These are phyloP conservation scores for Boletus sp. DNA, from an alignment of 768 basidiomycete species.

Conservation along the genomic window DNA sequence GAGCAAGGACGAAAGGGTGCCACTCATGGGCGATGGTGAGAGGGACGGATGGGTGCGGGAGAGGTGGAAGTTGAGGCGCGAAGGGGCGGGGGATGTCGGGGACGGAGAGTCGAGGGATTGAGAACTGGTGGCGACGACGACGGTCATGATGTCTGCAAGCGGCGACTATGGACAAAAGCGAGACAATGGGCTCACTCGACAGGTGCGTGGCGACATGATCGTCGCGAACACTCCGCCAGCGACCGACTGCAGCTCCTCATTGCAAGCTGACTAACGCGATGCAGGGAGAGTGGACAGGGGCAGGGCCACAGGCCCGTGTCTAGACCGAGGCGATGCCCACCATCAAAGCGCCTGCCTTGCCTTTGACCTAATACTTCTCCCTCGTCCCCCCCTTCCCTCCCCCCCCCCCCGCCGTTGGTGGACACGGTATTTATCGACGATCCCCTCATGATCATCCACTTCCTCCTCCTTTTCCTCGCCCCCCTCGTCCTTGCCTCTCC, in stretches of 20 bases:
- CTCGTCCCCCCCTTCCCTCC: not conserved
- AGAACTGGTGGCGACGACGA: too few species aligned
- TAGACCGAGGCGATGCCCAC: not conserved
- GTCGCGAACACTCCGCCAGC: too few species aligned
- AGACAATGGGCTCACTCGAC: too few species aligned
- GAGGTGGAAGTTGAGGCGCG: not conserved
- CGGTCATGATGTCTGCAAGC: too few species aligned
- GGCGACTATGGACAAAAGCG: too few species aligned
- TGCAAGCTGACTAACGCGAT: too few species aligned
- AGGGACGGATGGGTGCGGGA: not conserved
- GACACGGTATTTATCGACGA: not conserved
- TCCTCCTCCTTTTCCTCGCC: slow-evolving; percentile 38
- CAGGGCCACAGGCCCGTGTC: too few species aligned
- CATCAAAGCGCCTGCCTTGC: not conserved
- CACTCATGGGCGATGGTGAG: not conserved
- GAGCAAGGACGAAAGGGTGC: slow-evolving; percentile 19
- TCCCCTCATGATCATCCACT: slow-evolving; percentile 19
- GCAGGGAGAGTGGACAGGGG: not conserved
- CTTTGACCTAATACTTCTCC: not conserved
- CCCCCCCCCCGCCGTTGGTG: not conserved
- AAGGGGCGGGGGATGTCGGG: not conserved
- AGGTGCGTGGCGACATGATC: too few species aligned
- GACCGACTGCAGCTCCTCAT: too few species aligned
- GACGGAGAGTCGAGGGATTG: not conserved
- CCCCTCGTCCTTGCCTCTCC: slow-evolving; percentile 54